Evolutionary conservation across 1,284 basidiomycete species (phyloP), one percentile per base, ranked within the genome.

Genomic region (Filobasidium uniguttulatum): DNA sequence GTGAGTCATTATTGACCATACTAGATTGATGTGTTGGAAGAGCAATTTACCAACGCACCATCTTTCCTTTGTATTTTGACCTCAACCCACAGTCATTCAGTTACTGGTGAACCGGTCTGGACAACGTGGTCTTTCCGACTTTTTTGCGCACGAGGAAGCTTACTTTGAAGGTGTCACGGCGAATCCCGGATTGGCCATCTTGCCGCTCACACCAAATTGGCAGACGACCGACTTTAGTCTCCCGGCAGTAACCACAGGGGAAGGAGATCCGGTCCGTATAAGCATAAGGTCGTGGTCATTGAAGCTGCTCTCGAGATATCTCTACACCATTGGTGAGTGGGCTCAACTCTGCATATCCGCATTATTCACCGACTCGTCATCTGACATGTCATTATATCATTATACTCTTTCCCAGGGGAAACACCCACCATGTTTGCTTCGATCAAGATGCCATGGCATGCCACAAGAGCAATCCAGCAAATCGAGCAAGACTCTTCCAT

Each of bases 91-190:
- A 51, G 50, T 75, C 37, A 70, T 75, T 43, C 66, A 68, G 46
- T 72, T 72, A 0, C 64, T 77, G 9, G 66, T 75, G 5, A 65
- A 66, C 15, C 63, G 66, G 0, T 74, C 72, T 37, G 74, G 75
- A 0, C 57, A 60, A 0, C 55, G 67, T 2, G 74, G 75, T 7
- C 58, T 77, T 1, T 71, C 70, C 0, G 71, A 71, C 14, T 70
- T 76, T 62, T 69, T 76, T n/a, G 74, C 75, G 1, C 33, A 58
- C 5, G 46, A 55, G 9, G 53, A 48, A 3, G 57, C 55, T n/a
- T 57, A 49, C n/a, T 57, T 50, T 51, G 41, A 10, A 43, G 46
- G 19, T 54, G 59, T 1, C 48, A 31, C 20, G 1, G 26, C 23
- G 15, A n/a, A 25, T 26, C 10, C 14, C n/a, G 57, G 58, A 3